Evolutionary conservation across 1,139 yeast genomes (phyloP), one percentile per base, ranked within the genome.

Genomic region (Kodamaea anthophila): DNA sequence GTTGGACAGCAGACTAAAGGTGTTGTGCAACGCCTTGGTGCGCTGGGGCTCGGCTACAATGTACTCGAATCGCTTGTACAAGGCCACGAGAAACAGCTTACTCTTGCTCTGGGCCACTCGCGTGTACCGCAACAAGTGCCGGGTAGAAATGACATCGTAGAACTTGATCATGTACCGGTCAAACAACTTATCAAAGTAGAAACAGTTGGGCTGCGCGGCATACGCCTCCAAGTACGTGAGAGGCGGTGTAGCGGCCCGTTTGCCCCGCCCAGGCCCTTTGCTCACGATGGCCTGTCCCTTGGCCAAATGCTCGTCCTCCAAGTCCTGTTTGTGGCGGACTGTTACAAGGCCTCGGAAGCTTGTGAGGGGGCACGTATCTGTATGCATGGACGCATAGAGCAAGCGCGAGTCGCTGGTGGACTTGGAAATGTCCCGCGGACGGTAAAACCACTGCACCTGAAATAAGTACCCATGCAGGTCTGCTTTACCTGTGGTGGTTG

Each of bases 401-500:
- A 83, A 56, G 34, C 98, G 65, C 3, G 96, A 71, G 51, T 87
- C 95, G 5, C 65, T 54, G 1, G 82, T 65, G 21, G 72, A 67
- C 38, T 77, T 72, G 32, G 81, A 77, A 26, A 88, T 80, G 50
- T 87, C 97, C 38, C 93, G 61, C 0, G 96, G 94, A 29, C 98
- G 65, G 49, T 87, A 86, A 50, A 81, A 81, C 97, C 97, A 88
- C 57, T 88, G 93, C 41, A 91, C 77, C 36, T 77, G 78, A 41
- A 86, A 76, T 38, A 60, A 54, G 47, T 64, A 80, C 31, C 70
- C 65, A 21, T 61, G 65, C 3, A 81, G 77, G 15, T 36, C 54
- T 15, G 49, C 60, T 11, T 15, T 22, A 21, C 18, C 23, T 20
- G 13, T 26, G 4, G 24, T 23, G 8, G 26, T 27, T 12, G 21